Evolutionary conservation across 2,329 filamentous ascomycete species (phyloP), one percentile per base, ranked within the genome.

Genomic region (Xylariales sp.): DNA sequence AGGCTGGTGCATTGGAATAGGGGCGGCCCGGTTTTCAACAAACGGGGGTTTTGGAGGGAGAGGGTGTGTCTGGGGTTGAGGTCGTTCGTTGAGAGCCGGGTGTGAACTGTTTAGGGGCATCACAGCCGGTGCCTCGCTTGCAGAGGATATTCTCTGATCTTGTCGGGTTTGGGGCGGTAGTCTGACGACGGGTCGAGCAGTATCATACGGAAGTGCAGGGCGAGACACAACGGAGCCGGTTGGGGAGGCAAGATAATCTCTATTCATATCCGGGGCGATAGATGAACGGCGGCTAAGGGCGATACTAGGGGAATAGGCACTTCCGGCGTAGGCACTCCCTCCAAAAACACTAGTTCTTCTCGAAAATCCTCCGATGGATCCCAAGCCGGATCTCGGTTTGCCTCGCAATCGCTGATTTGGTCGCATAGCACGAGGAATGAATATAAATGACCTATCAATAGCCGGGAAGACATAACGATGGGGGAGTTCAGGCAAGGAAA

Each of bases 401-500:
- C 91, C 92, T 63, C 92, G 86, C 60, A 90, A 88, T 36, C 90
- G 88, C 82, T 97, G 94, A 78, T 97, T 97, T 14, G 96, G 96
- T 73, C 96, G 89, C 83, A 97, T 87, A 10, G 95, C 95, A 72
- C 96, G 88, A 12, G 96, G 96, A 68, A 99, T 99, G 81, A 99
- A 99, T 75, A 97, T 97, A 80, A 99, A 99, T 0, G 96, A 98
- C 71, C 96, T 87, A 75, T 97, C 94, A 54, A 88, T 85, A 1
- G 94, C 92, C 5, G 96, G 96, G 80, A 96, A 97, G 68, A 97
- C 94, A 80, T 97, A 97, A 70, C 92, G 89, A 43, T 93, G 92
- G 12, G 89, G 84, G 70, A 92, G 87, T 34, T 91, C 86, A 1
- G 96, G 95, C 49, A 99, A 85, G 8, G 94, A 97, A 73, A 99